Percentiles rank a stretch among this genome's conserved stretches.
Conservation (phyloP, 2,329 filamentous ascomycete genomes). For the Cordyceps farinosa region DNA sequence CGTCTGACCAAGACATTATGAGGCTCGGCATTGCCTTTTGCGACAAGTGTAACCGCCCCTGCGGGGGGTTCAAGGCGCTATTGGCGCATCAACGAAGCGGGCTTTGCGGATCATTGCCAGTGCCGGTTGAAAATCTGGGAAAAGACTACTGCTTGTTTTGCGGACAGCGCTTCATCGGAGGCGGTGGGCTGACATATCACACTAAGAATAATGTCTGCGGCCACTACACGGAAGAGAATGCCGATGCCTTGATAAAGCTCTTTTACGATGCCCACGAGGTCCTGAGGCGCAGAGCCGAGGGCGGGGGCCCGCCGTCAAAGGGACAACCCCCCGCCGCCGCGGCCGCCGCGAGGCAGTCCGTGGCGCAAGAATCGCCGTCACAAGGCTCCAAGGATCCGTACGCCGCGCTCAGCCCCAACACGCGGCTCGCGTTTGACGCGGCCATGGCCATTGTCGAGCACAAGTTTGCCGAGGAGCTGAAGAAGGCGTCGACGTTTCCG, state of each 20-base stretch:
- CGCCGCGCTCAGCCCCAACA: background rate
- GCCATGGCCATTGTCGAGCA: constrained; percentile 30
- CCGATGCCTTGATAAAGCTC: background rate
- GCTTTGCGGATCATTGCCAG: constrained; percentile 24
- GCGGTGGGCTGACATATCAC: constrained; percentile 44
- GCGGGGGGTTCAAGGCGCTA: constrained; percentile 30
- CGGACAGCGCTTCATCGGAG: constrained; percentile 41
- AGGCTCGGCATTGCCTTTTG: constrained; percentile 6
- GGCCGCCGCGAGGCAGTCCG: background rate
- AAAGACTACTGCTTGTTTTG: constrained; percentile 44
- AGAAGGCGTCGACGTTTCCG: constrained; percentile 38
- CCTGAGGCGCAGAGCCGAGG: no score
- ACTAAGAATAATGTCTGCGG: constrained; percentile 44
- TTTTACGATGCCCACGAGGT: background rate
- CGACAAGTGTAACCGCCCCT: constrained; percentile 32
- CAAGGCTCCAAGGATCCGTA: constrained; percentile 10
- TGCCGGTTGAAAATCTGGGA: constrained; percentile 20
- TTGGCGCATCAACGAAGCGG: constrained; percentile 29
- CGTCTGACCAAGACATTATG: background rate
- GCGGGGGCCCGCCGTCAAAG: no score
- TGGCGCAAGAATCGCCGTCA: background rate
- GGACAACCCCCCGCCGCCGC: background rate
- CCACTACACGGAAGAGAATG: constrained; percentile 27
- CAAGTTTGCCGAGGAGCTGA: constrained; percentile 37
- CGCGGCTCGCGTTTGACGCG: constrained; percentile 23